Percentiles rank a stretch among this genome's conserved stretches.
Conservation (phyloP, 2,329 filamentous ascomycete genomes). For the Aspergillus sp. region DNA sequence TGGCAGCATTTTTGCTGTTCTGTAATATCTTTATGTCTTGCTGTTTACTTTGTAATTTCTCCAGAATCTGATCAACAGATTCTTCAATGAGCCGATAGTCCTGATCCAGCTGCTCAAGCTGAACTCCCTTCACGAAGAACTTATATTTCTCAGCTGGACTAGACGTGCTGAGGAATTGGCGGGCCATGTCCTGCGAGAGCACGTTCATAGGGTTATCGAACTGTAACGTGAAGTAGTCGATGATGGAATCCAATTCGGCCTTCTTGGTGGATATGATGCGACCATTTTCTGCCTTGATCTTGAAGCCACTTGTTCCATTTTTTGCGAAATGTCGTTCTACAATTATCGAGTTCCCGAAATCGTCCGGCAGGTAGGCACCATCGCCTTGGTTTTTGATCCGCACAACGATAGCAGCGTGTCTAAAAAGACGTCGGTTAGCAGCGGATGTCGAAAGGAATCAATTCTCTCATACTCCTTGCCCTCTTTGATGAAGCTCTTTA, state of each 20-base stretch:
- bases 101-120: conserved; percentile 81
- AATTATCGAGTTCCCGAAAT: conserved; percentile 76
- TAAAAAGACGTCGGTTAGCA: conserved; percentile 13
- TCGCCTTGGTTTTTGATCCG: conserved; percentile 84
- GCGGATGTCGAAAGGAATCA: neutral
- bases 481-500: conserved; percentile 87
- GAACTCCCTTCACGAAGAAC: conserved; percentile 90
- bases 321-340: conserved; percentile 85
- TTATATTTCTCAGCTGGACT: conserved; percentile 82
- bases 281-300: conserved; percentile 66
- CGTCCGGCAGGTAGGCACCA: conserved; percentile 71
- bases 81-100: conserved; percentile 83
- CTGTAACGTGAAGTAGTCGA: conserved; percentile 86
- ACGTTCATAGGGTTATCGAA: conserved; percentile 97
- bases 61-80: conserved; percentile 62
- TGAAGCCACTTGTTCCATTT: conserved; percentile 70
- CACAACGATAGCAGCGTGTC: conserved; percentile 60
- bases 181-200: conserved; percentile 87
- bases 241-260: conserved; percentile 80
- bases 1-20: conserved; percentile 52
- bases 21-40: conserved; percentile 58
- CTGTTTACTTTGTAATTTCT: conserved; percentile 52
- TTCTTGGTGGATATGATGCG: conserved; percentile 73
- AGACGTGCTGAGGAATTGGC: conserved; percentile 83
- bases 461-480: conserved; percentile 58